Evolutionary conservation across 768 basidiomycete genomes (phyloP).

Genomic region (Boletus pseudopeckii): DNA sequence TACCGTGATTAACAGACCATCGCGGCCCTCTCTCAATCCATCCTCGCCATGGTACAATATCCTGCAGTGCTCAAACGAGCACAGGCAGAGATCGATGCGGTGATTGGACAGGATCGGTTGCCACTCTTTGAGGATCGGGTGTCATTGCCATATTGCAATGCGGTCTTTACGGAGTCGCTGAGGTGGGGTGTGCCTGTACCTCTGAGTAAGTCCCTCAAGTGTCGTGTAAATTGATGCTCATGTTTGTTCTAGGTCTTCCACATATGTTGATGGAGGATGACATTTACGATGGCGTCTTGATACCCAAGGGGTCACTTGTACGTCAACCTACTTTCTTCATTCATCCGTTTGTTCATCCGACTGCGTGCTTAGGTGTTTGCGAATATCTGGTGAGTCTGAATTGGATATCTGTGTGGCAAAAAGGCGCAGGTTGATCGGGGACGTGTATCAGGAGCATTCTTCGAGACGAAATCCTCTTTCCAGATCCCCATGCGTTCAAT

Average conservation of each 20-base stretch:
- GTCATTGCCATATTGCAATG: conserved; percentile 56
- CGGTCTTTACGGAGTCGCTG: conserved; percentile 51
- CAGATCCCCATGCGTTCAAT: conserved; percentile 46
- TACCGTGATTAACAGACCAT: conserved; percentile 41
- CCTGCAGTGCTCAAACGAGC: conserved; percentile 56
- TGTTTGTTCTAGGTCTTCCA: conserved; percentile 46
- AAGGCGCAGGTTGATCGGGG: background rate
- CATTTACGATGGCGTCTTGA: conserved; percentile 53
- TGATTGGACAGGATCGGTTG: conserved; percentile 43
- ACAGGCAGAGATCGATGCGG: conserved; percentile 62
- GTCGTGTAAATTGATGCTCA: background rate
- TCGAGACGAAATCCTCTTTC: conserved; percentile 49
- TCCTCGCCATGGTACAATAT: conserved; percentile 63
- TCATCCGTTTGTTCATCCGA: conserved; percentile 6
- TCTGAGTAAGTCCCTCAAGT: conserved; percentile 39
- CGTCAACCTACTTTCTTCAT: conserved; percentile 7
- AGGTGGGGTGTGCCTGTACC: conserved; percentile 60
- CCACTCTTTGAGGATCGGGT: conserved; percentile 57
- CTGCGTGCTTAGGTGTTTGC: conserved; percentile 41
- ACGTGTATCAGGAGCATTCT: conserved; percentile 37
- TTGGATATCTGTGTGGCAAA: background rate
- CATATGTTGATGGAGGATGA: conserved; percentile 67
- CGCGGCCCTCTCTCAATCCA: conserved; percentile 51
- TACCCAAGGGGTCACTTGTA: conserved; percentile 63
- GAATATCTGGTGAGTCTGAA: conserved; percentile 51